A percentile compares a stretch with the other conserved stretches of the same genome.
Conservation (phyloP, 768 basidiomycete species). For the Amanita brunnescens region DNA sequence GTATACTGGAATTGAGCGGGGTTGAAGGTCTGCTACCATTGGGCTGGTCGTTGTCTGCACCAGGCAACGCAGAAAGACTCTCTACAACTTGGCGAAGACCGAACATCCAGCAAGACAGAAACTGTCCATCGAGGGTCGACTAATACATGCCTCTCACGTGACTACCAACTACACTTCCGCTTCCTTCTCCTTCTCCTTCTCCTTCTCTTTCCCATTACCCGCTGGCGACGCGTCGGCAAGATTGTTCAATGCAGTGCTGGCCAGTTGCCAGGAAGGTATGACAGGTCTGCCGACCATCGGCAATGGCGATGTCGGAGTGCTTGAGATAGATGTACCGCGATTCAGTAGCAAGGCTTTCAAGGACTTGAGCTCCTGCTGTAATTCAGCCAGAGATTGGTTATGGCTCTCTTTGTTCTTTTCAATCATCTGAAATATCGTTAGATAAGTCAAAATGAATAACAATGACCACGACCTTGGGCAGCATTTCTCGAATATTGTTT, state of each 20-base stretch:
- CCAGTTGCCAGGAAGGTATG: slow-evolving; percentile 91
- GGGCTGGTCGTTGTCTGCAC: slow-evolving; percentile 15
- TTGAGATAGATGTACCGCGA: slow-evolving; percentile 46
- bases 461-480: slow-evolving; percentile 72
- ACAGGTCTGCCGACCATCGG: slow-evolving; percentile 51
- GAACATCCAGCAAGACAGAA: slow-evolving; percentile 42
- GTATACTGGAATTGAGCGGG: slow-evolving; percentile 35
- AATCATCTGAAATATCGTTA: slow-evolving; percentile 59
- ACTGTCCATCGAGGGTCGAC: too few species aligned
- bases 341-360: slow-evolving; percentile 83
- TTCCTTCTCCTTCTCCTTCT: not conserved
- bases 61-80: slow-evolving; percentile 30
- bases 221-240: slow-evolving; percentile 8
- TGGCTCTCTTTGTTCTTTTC: slow-evolving; percentile 88
- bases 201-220: not conserved
- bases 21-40: slow-evolving; percentile 11
- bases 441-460: slow-evolving; percentile 3
- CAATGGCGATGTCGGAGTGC: slow-evolving; percentile 43
- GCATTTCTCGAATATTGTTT: slow-evolving; percentile 80
- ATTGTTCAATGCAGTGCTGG: slow-evolving; percentile 22
- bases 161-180: not conserved
- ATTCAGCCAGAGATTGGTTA: slow-evolving; percentile 70
- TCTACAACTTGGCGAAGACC: slow-evolving; percentile 70
- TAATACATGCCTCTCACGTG: not conserved
- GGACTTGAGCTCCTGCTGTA: slow-evolving; percentile 92